Percentiles rank a stretch among this genome's conserved stretches.
phyloP scores from a whole-genome alignment of 768 basidiomycete species.

The Kwoniella dendrophila region DNA sequence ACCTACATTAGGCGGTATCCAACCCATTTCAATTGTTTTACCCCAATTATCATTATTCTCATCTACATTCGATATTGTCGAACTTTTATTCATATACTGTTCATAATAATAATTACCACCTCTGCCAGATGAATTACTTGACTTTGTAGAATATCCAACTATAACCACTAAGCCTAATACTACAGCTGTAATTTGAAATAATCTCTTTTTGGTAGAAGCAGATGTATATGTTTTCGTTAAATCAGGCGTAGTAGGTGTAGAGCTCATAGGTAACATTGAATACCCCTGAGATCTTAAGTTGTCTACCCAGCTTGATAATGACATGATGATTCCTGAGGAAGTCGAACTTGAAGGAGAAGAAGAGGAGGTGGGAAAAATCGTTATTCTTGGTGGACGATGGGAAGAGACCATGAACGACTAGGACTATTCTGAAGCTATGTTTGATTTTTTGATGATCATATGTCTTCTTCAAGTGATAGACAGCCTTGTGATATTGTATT shows the following conservation, averaged over 20 bases:
- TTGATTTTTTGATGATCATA: no score
- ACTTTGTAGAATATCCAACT: background rate
- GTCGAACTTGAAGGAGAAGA: background rate
- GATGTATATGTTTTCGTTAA: background rate
- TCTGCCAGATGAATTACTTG: no score
- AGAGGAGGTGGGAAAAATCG: conserved; percentile 13
- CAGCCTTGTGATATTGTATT: no score
- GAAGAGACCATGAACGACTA: background rate
- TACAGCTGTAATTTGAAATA: conserved; percentile 8
- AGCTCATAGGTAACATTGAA: conserved; percentile 12
- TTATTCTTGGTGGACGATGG: conserved; percentile 13
- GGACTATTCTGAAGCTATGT: no score
- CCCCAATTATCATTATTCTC: no score
- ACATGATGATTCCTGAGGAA: background rate
- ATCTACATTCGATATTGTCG: no score
- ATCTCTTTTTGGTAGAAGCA: conserved; percentile 2
- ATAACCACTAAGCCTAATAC: conserved; percentile 7
- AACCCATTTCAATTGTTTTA: conserved; percentile 33
- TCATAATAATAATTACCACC: no score
- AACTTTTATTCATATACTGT: no score
- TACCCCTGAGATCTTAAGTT: conserved; percentile 14
- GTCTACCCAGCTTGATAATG: conserved; percentile 12
- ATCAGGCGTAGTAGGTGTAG: conserved; percentile 3
- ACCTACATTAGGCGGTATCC: conserved; percentile 8
- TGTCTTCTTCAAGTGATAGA: no score